A percentile compares a stretch with the other conserved stretches of the same genome.
Conservation (phyloP, 495 filamentous ascomycete genomes). For the Aspergillus egyptiacus region DNA sequence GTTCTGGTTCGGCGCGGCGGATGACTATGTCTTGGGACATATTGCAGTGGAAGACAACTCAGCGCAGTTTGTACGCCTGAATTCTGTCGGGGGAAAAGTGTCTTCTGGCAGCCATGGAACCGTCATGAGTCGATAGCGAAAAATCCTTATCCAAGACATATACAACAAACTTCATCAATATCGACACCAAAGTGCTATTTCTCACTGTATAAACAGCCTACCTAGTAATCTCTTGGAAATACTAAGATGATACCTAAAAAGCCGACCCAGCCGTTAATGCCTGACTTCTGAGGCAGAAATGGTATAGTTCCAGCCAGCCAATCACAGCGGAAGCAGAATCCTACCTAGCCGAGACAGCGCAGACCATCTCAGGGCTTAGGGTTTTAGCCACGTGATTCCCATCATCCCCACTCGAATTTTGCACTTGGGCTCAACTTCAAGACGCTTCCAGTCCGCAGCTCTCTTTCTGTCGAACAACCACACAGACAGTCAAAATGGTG, state of each 20-base stretch:
- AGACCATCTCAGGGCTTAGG: conserved; percentile 39
- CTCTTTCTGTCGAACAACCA: conserved; percentile 40
- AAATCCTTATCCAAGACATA: too few species aligned
- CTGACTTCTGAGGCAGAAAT: conserved; percentile 5
- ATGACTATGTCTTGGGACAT: conserved; percentile 38
- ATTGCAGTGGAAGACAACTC: conserved; percentile 21
- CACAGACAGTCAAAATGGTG: conserved; percentile 50
- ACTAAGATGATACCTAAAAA: too few species aligned
- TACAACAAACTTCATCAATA: background rate
- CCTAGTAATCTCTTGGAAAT: too few species aligned
- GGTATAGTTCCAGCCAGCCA: conserved; percentile 6
- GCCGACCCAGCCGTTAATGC: too few species aligned
- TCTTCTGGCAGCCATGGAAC: conserved; percentile 17
- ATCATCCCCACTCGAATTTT: conserved; percentile 48
- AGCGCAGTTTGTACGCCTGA: conserved; percentile 27
- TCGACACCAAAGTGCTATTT: too few species aligned
- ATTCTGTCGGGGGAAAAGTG: conserved; percentile 27
- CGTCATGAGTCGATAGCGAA: conserved; percentile 19
- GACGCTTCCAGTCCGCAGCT: conserved; percentile 25
- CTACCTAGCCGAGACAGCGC: conserved; percentile 21
- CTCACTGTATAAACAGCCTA: too few species aligned
- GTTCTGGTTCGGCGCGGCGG: conserved; percentile 41
- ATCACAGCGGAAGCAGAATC: background rate
- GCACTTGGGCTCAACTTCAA: conserved; percentile 33
- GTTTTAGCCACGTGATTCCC: conserved; percentile 27